Conservation (phyloP, 345 rosid species). For the Gossypium longicalyx region DNA sequence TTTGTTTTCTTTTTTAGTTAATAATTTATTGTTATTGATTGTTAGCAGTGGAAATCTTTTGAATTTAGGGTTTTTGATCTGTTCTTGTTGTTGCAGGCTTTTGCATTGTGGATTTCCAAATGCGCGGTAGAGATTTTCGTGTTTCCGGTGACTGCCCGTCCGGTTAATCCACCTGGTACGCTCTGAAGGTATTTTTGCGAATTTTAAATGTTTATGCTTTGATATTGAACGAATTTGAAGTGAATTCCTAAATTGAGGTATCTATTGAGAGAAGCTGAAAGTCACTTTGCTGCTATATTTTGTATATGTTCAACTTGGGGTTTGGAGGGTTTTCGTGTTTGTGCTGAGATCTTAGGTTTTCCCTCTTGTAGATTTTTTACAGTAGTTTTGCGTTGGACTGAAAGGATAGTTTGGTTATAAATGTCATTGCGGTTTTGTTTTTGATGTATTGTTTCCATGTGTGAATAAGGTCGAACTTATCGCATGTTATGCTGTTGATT, state of each 20-base stretch:
- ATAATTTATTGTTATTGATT: slow-evolving; percentile 14
- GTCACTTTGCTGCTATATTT: neutral
- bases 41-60: slow-evolving; percentile 12
- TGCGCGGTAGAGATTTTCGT: slow-evolving; percentile 22
- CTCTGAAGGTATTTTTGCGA: slow-evolving; percentile 16
- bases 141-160: neutral
- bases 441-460: neutral
- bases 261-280: neutral
- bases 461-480: neutral
- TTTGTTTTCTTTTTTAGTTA: slow-evolving; percentile 14
- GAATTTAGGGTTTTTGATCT: slow-evolving; percentile 38
- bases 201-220: neutral
- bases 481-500: neutral
- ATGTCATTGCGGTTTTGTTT: neutral
- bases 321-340: neutral
- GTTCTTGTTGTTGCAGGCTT: slow-evolving; percentile 27
- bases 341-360: slow-evolving; percentile 9
- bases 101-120: slow-evolving; percentile 25
- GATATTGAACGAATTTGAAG: neutral
- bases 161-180: neutral
- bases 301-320: neutral
- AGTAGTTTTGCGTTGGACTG: neutral
- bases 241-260: slow-evolving; percentile 13
- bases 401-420: neutral
- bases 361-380: neutral